These are phyloP conservation scores for Geoglossum glabrum DNA, from an alignment of 495 filamentous ascomycete genomes.

Conservation along the genomic window DNA sequence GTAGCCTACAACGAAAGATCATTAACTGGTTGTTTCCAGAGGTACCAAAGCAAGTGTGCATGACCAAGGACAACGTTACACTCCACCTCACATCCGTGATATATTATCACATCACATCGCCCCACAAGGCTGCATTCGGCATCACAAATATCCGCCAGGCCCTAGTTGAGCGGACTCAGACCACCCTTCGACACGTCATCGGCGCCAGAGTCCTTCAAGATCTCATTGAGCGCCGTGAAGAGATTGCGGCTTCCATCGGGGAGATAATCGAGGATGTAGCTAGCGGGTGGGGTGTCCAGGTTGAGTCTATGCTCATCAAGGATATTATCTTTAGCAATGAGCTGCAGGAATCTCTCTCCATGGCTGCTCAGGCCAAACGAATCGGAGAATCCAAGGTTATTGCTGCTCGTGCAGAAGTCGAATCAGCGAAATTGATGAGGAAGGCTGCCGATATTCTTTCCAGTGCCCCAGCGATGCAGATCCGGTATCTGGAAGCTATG, in stretches of 20 bases:
- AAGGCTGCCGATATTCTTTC: conserved; percentile 92
- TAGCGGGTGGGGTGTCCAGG: conserved; percentile 79
- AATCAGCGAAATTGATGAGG: conserved; percentile 91
- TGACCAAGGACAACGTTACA: conserved; percentile 98
- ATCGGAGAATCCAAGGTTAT: conserved; percentile 98
- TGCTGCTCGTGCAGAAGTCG: conserved; percentile 88
- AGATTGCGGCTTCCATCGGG: conserved; percentile 80
- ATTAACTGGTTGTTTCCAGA: conserved; percentile 24
- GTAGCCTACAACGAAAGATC: conserved; percentile 5
- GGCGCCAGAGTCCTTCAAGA: conserved; percentile 93
- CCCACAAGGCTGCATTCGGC: conserved; percentile 94
- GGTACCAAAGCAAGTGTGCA: conserved; percentile 90
- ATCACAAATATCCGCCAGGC: conserved; percentile 88
- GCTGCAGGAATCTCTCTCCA: conserved; percentile 91
- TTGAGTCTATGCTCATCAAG: conserved; percentile 98
- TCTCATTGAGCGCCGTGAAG: conserved; percentile 96
- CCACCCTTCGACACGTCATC: conserved; percentile 91
- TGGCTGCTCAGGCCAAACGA: conserved; percentile 99
- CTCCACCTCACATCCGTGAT: conserved; percentile 89
- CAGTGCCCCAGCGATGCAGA: conserved; percentile 94
- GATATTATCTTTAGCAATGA: conserved; percentile 96
- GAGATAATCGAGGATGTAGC: conserved; percentile 98
- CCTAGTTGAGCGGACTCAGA: conserved; percentile 93
- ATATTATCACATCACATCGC: conserved; percentile 93
- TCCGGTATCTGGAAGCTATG: conserved; percentile 97